Base-by-base conservation (phyloP, 2,329 filamentous ascomycete genomes). In the Rhytidhysteron rufulum region DNA sequence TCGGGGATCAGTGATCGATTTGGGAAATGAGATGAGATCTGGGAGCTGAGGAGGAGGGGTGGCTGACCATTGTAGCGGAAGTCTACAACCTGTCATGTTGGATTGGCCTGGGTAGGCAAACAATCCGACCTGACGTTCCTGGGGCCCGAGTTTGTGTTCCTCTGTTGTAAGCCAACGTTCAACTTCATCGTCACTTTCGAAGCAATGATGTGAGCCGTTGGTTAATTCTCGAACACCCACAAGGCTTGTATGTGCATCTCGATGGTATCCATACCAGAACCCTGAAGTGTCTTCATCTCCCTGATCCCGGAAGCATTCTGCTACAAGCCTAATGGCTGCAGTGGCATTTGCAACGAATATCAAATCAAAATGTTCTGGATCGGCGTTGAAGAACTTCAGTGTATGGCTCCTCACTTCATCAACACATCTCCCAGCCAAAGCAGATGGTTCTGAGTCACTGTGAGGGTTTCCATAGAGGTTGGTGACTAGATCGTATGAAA, bases 341-440 rank as follows among this genome's bases (percentile, higher is more conserved):
- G 91, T 96, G 13, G 91, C 86, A 63, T 97, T 97, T 17, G 88
- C 82, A n/a, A 93, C 88, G 58, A 96, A 97, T 1, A 96, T 79
- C 2, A 96, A 65, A 54, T 96, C 90, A 53, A 90, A 97, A 4
- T 86, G 73, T 5, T 80, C 75, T 4, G 89, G 86, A 46, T 88
- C 80, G 1, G 89, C 89, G 25, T 83, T 82, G 66, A 95, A 89
- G 58, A 94, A 88, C 2, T 73, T 71, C 13, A 97, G 70, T 2
- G 67, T 54, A 47, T 57, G 48, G 39, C 45, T 27, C 45, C 63
- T 55, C 6, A 80, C 68, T 18, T 71, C 67, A 46, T 83, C 77
- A 24, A 85, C 74, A 42, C 75, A 67, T 20, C 76, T 70, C 4
- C 79, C 79, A 1, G 78, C 75, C 16, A 77, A 63, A 40, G 73